Evolutionary conservation across 1,139 yeast species (phyloP), one percentile per base, ranked within the genome.

Genomic region (Candida frijolesensis): DNA sequence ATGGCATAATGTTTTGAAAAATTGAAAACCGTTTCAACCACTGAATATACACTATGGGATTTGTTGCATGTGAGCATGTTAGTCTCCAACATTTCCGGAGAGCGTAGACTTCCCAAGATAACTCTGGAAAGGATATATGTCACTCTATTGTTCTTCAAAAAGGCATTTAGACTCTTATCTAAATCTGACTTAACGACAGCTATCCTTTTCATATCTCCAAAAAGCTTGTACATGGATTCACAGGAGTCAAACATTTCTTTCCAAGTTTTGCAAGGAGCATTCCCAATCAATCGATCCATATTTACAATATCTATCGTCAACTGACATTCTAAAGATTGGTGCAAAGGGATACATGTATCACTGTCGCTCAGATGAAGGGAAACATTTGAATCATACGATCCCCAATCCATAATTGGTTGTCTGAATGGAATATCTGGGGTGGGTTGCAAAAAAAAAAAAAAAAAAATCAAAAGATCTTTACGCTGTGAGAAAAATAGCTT

Each of bases 401-500:
- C 42, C 42, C 42, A 42, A 32, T 42, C 38, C 45, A 42, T 42
- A 1, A 12, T 19, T 6, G 29, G n/a, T 14, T 19, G 30, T 40
- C 2, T 19, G 12, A 32, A 34, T 1, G 10, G 29, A 25, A 25
- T 25, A 2, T 2, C 10, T 25, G 8, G 29, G 29, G 29, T 30
- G 45, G 42, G 49, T 49, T 49, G 49, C 48, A 50, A 45, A 50
- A 50, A 47, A 42, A 42, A 33, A 30, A 43, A 43, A 29, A 47
- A 29, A 34, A 4, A 8, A 4, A n/a, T 11, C 30, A 39, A 19
- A 19, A 19, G 4, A 3, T 19, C 4, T 19, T 4, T 4, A 19
- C 22, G 4, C 22, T 19, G 22, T 19, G 22, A 19, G 34, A 25
- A 22, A 22, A 39, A 22, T 18, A 39, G 22, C 16, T 14, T 34